Evolutionary conservation across 768 basidiomycete species (phyloP).

Genomic region (Hericium erinaceus): DNA sequence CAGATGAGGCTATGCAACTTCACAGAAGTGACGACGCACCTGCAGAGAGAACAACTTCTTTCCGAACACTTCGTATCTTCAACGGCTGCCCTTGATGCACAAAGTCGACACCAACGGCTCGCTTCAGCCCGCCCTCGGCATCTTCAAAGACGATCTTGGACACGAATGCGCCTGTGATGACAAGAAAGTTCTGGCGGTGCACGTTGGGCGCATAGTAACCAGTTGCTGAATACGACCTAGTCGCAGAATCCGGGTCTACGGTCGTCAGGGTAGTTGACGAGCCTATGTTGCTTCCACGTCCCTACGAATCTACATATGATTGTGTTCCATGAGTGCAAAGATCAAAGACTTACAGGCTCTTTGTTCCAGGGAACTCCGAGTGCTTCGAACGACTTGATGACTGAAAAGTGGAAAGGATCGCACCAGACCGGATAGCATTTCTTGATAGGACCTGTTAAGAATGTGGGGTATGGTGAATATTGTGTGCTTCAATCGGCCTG

Average conservation of each 20-base stretch:
- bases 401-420: constrained; percentile 4
- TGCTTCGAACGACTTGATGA: constrained; percentile 1
- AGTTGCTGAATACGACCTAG: too few relatives aligned
- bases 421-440: constrained; percentile 9
- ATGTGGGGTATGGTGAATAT: neutral
- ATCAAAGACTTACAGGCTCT: constrained; percentile 3
- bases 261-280: too few relatives aligned
- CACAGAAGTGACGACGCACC: neutral
- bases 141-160: neutral
- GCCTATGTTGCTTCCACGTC: too few relatives aligned
- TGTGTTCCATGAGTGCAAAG: too few relatives aligned
- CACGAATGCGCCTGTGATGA: neutral
- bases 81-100: neutral
- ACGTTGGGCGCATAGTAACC: too few relatives aligned
- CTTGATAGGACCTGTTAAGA: constrained; percentile 10
- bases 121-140: neutral
- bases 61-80: neutral
- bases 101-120: neutral
- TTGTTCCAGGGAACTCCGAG: constrained; percentile 12
- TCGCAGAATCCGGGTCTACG: too few relatives aligned
- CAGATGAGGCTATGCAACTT: too few relatives aligned
- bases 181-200: too few relatives aligned
- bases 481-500: neutral
- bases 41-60: neutral
- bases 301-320: too few relatives aligned